Conservation (phyloP, 768 basidiomycete genomes). For the Lanmaoa pseudosensibilis region DNA sequence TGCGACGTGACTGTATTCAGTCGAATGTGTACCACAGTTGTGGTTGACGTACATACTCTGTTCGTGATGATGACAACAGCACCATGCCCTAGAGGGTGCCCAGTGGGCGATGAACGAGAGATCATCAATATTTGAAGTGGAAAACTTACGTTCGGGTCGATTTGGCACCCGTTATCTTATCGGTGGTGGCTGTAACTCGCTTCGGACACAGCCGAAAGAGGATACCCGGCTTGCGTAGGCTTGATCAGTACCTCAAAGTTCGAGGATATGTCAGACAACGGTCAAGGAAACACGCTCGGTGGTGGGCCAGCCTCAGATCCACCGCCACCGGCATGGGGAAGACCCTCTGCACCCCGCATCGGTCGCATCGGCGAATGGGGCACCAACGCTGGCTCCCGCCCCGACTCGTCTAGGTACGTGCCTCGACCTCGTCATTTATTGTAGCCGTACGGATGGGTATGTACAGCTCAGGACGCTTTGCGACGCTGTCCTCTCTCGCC, state of each 20-base stretch:
- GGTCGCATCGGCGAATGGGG: slow-evolving; percentile 57
- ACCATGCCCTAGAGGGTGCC: no score
- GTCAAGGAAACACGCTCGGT: slow-evolving; percentile 47
- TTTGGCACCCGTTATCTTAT: no score
- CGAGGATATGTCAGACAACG: slow-evolving; percentile 39
- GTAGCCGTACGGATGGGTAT: not conserved
- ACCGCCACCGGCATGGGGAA: slow-evolving; percentile 48
- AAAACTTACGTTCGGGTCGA: no score
- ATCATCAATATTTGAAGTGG: no score
- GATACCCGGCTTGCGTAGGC: not conserved
- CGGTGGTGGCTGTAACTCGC: slow-evolving; percentile 1
- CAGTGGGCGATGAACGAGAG: no score
- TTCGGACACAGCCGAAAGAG: not conserved
- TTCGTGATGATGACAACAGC: no score
- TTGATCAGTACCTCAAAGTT: not conserved
- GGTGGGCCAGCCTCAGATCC: slow-evolving; percentile 47
- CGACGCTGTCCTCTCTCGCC: slow-evolving; percentile 36
- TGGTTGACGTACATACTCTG: no score
- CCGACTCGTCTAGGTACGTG: slow-evolving; percentile 17
- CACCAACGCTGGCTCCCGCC: slow-evolving; percentile 21
- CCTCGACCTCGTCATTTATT: not conserved
- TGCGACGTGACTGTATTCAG: no score
- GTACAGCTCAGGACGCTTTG: slow-evolving; percentile 33
- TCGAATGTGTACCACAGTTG: no score
- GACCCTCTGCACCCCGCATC: slow-evolving; percentile 42